Base-by-base conservation (phyloP, 257 asterid genomes). In the Solanum chilense region DNA sequence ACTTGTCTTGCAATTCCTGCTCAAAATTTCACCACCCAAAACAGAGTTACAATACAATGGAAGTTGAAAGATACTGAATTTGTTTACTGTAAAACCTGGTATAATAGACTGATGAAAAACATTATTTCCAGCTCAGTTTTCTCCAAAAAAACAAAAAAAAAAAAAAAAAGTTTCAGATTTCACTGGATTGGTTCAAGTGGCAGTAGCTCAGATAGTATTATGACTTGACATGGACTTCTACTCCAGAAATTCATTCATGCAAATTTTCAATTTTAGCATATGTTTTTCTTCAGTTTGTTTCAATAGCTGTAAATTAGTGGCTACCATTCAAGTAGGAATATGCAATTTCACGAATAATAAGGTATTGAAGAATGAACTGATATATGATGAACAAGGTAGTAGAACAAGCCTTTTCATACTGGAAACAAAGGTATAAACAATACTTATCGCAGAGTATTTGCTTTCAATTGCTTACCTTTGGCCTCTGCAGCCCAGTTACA, bases 1-100 rank as follows among this genome's bases (percentile, higher is more conserved):
- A 87, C 92, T 92, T 93, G 86, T 94, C 94, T 77, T 89, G 90
- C 66, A 42, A 15, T 70, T 87, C 96, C 98, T 95, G 94, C 87
- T 88, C 23, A 82, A 33, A 85, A 37, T 80, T 49, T 29, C 47
- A 14, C 18, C 52, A 41, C 80, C 64, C 86, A 89, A 44, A 89
- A 27, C 71, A 64, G 69, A 71, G 86, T 90, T 31, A 88, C 39
- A 68, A 21, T 35, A 37, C 70, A 49, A 45, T 29, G 6, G 35
- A 15, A 27, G 35, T 69, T 85, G 18, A 71, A 69, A 42, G 39
- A 25, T 12, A 66, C 9, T 27, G 41, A 14, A 16, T 13, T 13
- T 41, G 27, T 41, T n/a, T 2, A 76, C n/a, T 6, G 23, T 14
- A 78, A 52, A 18, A 45, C 15, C 21, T 45, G 64, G 39, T 78